These are phyloP conservation scores for Penicillium manginii DNA, from an alignment of 495 filamentous ascomycete genomes.

Conservation along the genomic window DNA sequence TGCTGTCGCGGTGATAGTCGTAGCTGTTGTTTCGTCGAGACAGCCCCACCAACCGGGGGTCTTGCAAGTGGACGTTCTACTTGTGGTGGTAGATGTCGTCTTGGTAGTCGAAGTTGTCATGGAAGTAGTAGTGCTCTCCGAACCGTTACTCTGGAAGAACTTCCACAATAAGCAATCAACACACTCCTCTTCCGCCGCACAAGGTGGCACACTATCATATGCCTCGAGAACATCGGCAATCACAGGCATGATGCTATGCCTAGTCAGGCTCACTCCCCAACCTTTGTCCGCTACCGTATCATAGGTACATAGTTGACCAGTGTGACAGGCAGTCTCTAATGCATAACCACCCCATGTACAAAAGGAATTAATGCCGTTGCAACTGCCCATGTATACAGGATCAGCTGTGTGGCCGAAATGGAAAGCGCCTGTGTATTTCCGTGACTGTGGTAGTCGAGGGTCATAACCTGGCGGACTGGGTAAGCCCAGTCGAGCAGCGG, in stretches of 20 bases:
- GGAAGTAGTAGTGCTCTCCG: slow-evolving; percentile 67
- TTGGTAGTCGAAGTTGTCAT: slow-evolving; percentile 58
- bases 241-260: slow-evolving; percentile 82
- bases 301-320: slow-evolving; percentile 83
- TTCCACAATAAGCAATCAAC: slow-evolving; percentile 93
- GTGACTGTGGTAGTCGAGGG: slow-evolving; percentile 67
- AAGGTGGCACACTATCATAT: slow-evolving; percentile 79
- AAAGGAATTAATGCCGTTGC: slow-evolving; percentile 82
- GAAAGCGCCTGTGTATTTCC: slow-evolving; percentile 75
- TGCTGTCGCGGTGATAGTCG: slow-evolving; percentile 50
- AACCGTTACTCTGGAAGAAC: slow-evolving; percentile 87
- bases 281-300: slow-evolving; percentile 88
- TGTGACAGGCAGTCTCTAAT: slow-evolving; percentile 88
- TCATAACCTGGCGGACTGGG: slow-evolving; percentile 80
- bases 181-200: slow-evolving; percentile 75
- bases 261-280: slow-evolving; percentile 84
- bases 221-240: slow-evolving; percentile 82
- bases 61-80: slow-evolving; percentile 81
- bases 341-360: slow-evolving; percentile 96
- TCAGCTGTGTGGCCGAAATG: slow-evolving; percentile 97
- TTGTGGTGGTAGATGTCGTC: slow-evolving; percentile 52
- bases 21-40: slow-evolving; percentile 61
- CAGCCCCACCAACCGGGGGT: slow-evolving; percentile 79
- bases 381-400: slow-evolving; percentile 91
- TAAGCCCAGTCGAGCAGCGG: slow-evolving; percentile 82